Evolutionary conservation across 1,284 basidiomycete species (phyloP).

Genomic region (Ceratobasidium papillatum): DNA sequence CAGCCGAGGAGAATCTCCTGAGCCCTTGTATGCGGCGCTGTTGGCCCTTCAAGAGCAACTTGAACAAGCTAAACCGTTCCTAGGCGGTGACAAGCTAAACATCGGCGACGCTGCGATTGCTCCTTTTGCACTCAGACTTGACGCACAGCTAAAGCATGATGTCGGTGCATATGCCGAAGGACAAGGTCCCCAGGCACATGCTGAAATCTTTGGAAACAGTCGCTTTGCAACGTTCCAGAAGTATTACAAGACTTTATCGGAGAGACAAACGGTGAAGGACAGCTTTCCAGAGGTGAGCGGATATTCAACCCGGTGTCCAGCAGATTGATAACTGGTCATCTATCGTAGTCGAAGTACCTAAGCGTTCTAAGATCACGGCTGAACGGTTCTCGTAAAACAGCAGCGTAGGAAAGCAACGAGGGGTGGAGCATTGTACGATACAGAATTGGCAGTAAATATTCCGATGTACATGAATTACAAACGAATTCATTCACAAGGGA

Average conservation of each 20-base stretch:
- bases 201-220: conserved; percentile 48
- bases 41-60: conserved; percentile 59
- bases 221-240: conserved; percentile 58
- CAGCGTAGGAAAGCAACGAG: background rate
- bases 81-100: conserved; percentile 59
- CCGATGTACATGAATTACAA: background rate
- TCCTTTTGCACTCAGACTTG: conserved; percentile 60
- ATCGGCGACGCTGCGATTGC: conserved; percentile 64
- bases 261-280: conserved; percentile 59
- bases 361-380: background rate
- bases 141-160: conserved; percentile 57
- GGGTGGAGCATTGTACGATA: background rate
- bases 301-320: background rate
- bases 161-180: conserved; percentile 58
- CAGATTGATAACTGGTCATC: background rate
- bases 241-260: conserved; percentile 57
- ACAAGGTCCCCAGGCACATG: conserved; percentile 56
- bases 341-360: conserved; percentile 5
- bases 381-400: conserved; percentile 4
- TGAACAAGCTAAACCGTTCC: conserved; percentile 54
- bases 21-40: conserved; percentile 55
- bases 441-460: conserved; percentile 7
- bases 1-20: conserved; percentile 56
- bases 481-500: background rate
- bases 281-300: conserved; percentile 51